Conservation (phyloP, 1,284 basidiomycete species). For the Tilletia caries region DNA sequence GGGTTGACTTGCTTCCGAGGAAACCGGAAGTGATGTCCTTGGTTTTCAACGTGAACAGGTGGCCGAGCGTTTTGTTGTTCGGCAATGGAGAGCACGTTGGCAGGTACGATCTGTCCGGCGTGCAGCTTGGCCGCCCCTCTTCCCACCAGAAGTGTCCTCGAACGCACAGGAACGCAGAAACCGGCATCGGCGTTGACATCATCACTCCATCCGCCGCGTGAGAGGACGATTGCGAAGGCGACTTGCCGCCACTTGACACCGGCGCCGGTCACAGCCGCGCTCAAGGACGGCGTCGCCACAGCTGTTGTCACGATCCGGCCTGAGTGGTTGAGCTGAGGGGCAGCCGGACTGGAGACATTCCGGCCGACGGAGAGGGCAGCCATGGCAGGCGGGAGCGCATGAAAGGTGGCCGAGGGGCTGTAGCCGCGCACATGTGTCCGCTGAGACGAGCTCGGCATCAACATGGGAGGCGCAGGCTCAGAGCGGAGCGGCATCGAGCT, state of each 20-base stretch:
- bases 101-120: too few species aligned
- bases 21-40: too few species aligned
- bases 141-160: too few species aligned
- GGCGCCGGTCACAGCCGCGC: not conserved
- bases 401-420: conserved; percentile 5
- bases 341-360: not conserved
- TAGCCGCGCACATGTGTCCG: not conserved
- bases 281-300: not conserved
- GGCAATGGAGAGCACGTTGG: too few species aligned
- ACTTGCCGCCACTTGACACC: not conserved
- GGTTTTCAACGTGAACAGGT: too few species aligned
- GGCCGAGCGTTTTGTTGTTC: too few species aligned
- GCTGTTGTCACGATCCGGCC: not conserved
- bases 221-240: not conserved
- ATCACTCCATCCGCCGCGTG: not conserved
- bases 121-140: too few species aligned
- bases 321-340: not conserved
- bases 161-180: too few species aligned
- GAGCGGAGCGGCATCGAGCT: conserved; percentile 15
- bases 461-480: conserved; percentile 16
- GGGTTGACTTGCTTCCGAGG: too few species aligned
- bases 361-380: not conserved
- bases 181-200: not conserved
- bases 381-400: conserved; percentile 14
- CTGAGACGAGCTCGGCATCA: not conserved